Conservation (phyloP, 1,139 yeast genomes). For the Lodderomyces orthopsilosis region DNA sequence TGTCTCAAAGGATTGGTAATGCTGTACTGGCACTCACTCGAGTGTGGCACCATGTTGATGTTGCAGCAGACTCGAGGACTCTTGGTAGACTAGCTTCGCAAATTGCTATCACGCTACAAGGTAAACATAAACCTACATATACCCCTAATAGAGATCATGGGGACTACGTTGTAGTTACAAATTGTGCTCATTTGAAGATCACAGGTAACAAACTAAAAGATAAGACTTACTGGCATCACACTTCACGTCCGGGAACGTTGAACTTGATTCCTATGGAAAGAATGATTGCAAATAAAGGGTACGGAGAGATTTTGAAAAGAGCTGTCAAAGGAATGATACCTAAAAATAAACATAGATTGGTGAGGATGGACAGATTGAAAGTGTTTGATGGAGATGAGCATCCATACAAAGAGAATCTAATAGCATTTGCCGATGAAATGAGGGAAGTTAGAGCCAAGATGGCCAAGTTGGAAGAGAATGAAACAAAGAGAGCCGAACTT, state of each 20-base stretch:
- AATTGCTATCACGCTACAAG: constrained; percentile 85
- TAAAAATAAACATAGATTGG: constrained; percentile 77
- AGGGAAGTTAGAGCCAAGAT: constrained; percentile 46
- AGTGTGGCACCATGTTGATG: constrained; percentile 94
- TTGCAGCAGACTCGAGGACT: constrained; percentile 79
- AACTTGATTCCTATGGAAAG: constrained; percentile 80
- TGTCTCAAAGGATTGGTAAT: constrained; percentile 60
- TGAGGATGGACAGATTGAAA: constrained; percentile 79
- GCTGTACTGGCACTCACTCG: constrained; percentile 78
- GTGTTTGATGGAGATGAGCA: constrained; percentile 85
- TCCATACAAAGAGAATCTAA: constrained; percentile 78
- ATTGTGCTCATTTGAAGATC: constrained; percentile 74
- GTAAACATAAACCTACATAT: constrained; percentile 92
- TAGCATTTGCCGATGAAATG: constrained; percentile 84
- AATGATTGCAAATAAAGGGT: constrained; percentile 76
- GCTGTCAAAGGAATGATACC: constrained; percentile 98
- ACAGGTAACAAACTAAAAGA: constrained; percentile 84
- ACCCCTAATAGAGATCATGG: constrained; percentile 81
- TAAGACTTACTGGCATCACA: constrained; percentile 89
- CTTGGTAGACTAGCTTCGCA: constrained; percentile 89
- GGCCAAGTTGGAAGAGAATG: constrained; percentile 37
- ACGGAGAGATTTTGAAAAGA: constrained; percentile 71
- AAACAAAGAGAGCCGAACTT: constrained; percentile 31
- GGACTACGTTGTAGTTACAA: constrained; percentile 94
- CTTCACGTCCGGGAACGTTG: constrained; percentile 86